Evolutionary conservation across 108 stramenopile genomes (phyloP).

Genomic region (Asterionellopsis glacialis): DNA sequence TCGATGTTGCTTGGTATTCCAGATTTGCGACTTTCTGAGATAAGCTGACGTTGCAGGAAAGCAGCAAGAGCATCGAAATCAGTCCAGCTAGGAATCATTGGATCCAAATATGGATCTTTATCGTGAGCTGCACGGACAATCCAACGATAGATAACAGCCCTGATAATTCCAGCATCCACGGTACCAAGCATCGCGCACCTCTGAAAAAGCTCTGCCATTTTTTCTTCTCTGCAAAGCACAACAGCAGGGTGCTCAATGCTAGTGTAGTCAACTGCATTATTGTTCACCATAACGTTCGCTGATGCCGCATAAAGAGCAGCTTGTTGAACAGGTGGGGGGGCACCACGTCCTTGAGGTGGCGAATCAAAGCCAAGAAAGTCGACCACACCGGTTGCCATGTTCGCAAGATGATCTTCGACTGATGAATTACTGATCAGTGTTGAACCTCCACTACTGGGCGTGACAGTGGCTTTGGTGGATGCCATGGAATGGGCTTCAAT

Average conservation of each 20-base stretch:
- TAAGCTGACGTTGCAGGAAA: slow-evolving; percentile 83
- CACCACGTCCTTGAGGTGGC: slow-evolving; percentile 1
- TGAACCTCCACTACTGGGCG: too few species aligned
- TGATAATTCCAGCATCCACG: slow-evolving; percentile 44
- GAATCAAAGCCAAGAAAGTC: slow-evolving; percentile 37
- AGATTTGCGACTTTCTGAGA: slow-evolving; percentile 60
- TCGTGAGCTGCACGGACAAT: slow-evolving; percentile 79
- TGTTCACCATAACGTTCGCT: slow-evolving; percentile 23
- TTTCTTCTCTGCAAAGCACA: slow-evolving; percentile 63
- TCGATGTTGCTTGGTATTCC: slow-evolving; percentile 52
- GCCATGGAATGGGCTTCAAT: too few species aligned
- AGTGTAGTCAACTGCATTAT: background rate
- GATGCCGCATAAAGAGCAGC: slow-evolving; percentile 21
- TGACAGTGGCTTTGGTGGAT: too few species aligned
- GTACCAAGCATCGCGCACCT: slow-evolving; percentile 46
- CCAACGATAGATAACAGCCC: slow-evolving; percentile 77
- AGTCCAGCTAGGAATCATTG: slow-evolving; percentile 81
- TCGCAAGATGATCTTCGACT: slow-evolving; percentile 35
- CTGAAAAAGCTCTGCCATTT: slow-evolving; percentile 62
- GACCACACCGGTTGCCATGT: slow-evolving; percentile 36
- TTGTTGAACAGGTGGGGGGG: slow-evolving; percentile 24
- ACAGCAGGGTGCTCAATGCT: slow-evolving; percentile 45
- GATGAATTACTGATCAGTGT: background rate
- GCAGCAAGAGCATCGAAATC: slow-evolving; percentile 52
- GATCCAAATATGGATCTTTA: slow-evolving; percentile 54